Evolutionary conservation across 169 alveolate genomes (phyloP).

Genomic region (Cryptosporidium felis): DNA sequence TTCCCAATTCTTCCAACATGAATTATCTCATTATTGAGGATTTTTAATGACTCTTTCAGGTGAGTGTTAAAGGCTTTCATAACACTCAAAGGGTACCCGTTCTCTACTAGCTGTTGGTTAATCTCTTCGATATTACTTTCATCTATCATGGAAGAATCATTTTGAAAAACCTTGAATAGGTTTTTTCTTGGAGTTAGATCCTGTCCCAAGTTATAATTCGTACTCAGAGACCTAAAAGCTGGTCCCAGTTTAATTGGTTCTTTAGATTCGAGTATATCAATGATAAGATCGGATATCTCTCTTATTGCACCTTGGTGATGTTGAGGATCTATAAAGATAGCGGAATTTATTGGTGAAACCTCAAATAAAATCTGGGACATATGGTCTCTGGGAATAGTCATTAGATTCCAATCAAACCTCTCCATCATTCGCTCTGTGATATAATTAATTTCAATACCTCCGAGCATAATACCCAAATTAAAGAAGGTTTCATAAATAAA

Average conservation of each 20-base stretch:
- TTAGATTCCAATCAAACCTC: not conserved
- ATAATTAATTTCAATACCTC: slow-evolving; percentile 10
- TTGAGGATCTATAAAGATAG: slow-evolving; percentile 5
- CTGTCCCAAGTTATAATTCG: not conserved
- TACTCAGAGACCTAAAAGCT: not conserved
- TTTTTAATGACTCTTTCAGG: not conserved
- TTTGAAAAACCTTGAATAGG: not conserved
- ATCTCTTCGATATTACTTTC: not conserved
- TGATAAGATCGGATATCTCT: slow-evolving; percentile 14
- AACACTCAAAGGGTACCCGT: not conserved
- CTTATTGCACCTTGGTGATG: not conserved
- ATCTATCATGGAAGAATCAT: not conserved
- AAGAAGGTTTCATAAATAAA: slow-evolving; percentile 25
- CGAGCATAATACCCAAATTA: slow-evolving; percentile 17
- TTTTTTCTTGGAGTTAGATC: slow-evolving; percentile 13
- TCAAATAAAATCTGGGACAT: not conserved
- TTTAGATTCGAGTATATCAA: not conserved
- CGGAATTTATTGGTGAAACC: slow-evolving; percentile 13
- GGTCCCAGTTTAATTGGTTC: not conserved
- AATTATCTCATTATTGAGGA: slow-evolving; percentile 8
- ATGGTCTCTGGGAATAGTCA: not conserved
- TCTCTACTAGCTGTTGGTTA: not conserved
- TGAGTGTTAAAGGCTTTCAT: not conserved
- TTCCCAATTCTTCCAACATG: slow-evolving; percentile 39
- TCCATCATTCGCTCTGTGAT: not conserved